These are phyloP conservation scores for Borealophlyctis nickersoniae DNA, from an alignment of 192 early-diverging fungal species.

Conservation along the genomic window DNA sequence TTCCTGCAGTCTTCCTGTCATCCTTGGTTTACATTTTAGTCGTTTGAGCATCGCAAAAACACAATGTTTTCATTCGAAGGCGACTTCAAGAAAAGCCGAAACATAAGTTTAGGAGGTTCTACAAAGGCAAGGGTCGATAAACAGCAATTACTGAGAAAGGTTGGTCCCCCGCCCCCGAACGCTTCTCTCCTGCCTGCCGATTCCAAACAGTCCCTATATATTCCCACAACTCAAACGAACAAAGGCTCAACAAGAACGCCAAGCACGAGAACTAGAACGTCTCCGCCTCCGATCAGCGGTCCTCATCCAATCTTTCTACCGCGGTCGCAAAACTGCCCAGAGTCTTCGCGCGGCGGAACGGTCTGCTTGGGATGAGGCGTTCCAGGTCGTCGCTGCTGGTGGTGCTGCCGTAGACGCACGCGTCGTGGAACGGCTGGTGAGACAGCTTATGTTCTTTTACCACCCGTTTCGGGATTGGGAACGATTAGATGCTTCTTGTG, in stretches of 20 bases:
- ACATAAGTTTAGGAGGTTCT: conserved; percentile 86
- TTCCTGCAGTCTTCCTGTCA: too few relatives aligned
- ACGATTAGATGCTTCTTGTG: conserved; percentile 7
- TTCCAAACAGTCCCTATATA: background rate
- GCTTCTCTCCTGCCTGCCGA: background rate
- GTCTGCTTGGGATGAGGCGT: conserved; percentile 36
- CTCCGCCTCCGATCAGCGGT: conserved; percentile 47
- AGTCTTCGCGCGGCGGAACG: conserved; percentile 29
- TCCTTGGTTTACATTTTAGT: too few relatives aligned
- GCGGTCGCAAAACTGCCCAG: conserved; percentile 42
- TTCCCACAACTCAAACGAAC: too few relatives aligned
- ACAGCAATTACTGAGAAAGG: conserved; percentile 47
- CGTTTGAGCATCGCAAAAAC: too few relatives aligned
- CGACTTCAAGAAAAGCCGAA: conserved; percentile 67
- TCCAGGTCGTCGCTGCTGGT: background rate
- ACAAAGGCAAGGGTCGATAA: conserved; percentile 63
- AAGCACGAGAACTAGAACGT: conserved; percentile 70
- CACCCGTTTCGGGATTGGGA: conserved; percentile 17
- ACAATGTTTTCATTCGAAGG: conserved; percentile 70
- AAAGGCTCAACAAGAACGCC: conserved; percentile 72
- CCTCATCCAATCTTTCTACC: conserved; percentile 70
- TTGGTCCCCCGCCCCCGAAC: background rate
- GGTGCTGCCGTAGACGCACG: conserved; percentile 6
- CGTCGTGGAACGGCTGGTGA: background rate
- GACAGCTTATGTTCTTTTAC: conserved; percentile 43